Evolutionary conservation across 805 yeast species (phyloP).

Genomic region (Candida easanensis): DNA sequence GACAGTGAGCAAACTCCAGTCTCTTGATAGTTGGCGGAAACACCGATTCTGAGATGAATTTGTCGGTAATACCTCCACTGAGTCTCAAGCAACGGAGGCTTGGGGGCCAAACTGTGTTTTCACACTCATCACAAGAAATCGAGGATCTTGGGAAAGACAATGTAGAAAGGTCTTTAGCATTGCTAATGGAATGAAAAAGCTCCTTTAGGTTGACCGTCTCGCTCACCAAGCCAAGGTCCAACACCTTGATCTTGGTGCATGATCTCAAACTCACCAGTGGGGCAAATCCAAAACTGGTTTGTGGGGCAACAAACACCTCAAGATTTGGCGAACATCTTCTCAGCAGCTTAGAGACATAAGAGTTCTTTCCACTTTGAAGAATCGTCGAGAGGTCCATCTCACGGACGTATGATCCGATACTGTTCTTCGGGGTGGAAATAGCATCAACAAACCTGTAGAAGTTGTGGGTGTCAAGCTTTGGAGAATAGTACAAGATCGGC

Average conservation of each 20-base stretch:
- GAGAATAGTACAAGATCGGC: constrained; percentile 64
- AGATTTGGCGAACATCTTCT: constrained; percentile 70
- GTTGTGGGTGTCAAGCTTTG: constrained; percentile 62
- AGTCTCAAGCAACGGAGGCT: constrained; percentile 67
- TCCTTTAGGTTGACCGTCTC: constrained; percentile 85
- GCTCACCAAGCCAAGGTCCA: constrained; percentile 83
- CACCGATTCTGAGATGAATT: constrained; percentile 63
- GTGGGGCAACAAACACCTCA: constrained; percentile 81
- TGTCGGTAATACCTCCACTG: constrained; percentile 88
- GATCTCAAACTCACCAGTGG: constrained; percentile 79
- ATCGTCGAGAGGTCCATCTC: constrained; percentile 73
- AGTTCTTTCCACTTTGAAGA: constrained; percentile 89
- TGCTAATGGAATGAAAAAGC: constrained; percentile 69
- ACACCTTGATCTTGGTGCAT: constrained; percentile 58
- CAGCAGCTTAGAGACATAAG: constrained; percentile 78
- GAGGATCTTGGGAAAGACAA: constrained; percentile 89
- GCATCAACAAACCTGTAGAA: constrained; percentile 73
- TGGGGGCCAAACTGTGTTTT: constrained; percentile 73
- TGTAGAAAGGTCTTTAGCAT: constrained; percentile 60
- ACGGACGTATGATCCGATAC: constrained; percentile 55
- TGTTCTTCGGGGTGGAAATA: constrained; percentile 47
- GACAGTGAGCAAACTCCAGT: constrained; percentile 86
- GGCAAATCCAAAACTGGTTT: constrained; percentile 88
- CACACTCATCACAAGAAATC: constrained; percentile 57
- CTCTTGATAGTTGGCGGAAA: constrained; percentile 72